Percentiles rank a stretch among this genome's conserved stretches.
phyloP scores from a whole-genome alignment of 176 grass and related monocot species.

The Elymus sibiricus region DNA sequence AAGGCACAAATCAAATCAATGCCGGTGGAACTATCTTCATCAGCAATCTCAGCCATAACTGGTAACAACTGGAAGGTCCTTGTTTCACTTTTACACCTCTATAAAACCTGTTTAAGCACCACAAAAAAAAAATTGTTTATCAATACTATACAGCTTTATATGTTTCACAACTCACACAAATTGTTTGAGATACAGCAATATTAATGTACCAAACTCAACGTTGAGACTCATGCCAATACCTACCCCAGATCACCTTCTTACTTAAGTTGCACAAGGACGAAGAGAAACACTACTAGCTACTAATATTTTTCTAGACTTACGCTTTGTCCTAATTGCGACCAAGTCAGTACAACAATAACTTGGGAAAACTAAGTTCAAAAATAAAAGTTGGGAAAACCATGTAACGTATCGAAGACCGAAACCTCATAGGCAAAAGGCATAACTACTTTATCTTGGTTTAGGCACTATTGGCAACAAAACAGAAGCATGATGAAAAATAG shows the following conservation, averaged over 20 bases:
- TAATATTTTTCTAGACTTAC: not conserved
- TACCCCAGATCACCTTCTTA: not conserved
- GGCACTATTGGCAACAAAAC: not conserved
- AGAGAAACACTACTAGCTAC: not conserved
- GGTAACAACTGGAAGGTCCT: not conserved
- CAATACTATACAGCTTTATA: not conserved
- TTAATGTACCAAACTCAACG: not conserved
- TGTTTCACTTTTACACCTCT: slow-evolving; percentile 4
- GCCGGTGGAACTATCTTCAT: not conserved
- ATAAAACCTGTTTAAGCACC: slow-evolving; percentile 23
- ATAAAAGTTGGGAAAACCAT: not conserved
- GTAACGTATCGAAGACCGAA: not conserved
- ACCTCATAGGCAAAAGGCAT: not conserved
- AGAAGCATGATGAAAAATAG: not conserved
- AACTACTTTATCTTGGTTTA: not conserved
- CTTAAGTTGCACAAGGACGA: not conserved
- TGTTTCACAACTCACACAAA: not conserved
- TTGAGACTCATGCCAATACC: not conserved
- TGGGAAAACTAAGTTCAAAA: too few species aligned
- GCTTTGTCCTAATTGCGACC: not conserved
- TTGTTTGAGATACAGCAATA: not conserved
- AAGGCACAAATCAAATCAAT: slow-evolving; percentile 58
- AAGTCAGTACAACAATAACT: not conserved
- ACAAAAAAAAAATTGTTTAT: slow-evolving; percentile 9
- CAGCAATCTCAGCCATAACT: slow-evolving; percentile 29